Evolutionary conservation across 1,284 basidiomycete species (phyloP).

Genomic region (Trichosporon ovoides): DNA sequence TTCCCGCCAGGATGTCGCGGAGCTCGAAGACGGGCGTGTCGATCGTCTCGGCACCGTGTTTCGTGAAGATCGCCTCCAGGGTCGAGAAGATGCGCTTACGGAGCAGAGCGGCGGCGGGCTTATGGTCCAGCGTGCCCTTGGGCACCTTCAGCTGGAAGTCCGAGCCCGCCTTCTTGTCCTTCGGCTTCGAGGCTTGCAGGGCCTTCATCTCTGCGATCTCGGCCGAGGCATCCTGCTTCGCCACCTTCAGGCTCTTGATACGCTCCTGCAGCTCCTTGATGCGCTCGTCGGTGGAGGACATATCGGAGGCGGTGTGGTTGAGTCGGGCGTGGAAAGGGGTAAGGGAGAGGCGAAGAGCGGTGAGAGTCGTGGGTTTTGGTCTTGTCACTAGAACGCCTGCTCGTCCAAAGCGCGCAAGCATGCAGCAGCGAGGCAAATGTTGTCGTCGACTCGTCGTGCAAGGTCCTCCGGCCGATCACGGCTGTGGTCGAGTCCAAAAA

Average conservation of each 20-base stretch:
- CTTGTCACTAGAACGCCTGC: background rate
- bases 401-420: conserved; percentile 16
- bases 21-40: conserved; percentile 98
- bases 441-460: no score
- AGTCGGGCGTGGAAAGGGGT: conserved; percentile 6
- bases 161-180: conserved; percentile 31
- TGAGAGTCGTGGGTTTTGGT: background rate
- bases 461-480: no score
- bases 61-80: conserved; percentile 81
- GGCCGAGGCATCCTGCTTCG: conserved; percentile 42
- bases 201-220: conserved; percentile 47
- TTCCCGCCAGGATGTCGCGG: conserved; percentile 89
- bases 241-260: conserved; percentile 46
- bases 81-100: conserved; percentile 84
- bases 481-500: no score
- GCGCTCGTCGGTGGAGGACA: conserved; percentile 25
- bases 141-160: conserved; percentile 37
- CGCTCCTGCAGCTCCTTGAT: conserved; percentile 42
- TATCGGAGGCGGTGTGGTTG: conserved; percentile 1
- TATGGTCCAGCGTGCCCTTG: conserved; percentile 93
- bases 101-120: conserved; percentile 88
- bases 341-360: no score
- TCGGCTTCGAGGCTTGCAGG: conserved; percentile 37
- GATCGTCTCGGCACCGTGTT: conserved; percentile 85
- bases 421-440: no score